Evolutionary conservation across 139 green algal genomes (phyloP).

Genomic region (Mychonastes homosphaera): DNA sequence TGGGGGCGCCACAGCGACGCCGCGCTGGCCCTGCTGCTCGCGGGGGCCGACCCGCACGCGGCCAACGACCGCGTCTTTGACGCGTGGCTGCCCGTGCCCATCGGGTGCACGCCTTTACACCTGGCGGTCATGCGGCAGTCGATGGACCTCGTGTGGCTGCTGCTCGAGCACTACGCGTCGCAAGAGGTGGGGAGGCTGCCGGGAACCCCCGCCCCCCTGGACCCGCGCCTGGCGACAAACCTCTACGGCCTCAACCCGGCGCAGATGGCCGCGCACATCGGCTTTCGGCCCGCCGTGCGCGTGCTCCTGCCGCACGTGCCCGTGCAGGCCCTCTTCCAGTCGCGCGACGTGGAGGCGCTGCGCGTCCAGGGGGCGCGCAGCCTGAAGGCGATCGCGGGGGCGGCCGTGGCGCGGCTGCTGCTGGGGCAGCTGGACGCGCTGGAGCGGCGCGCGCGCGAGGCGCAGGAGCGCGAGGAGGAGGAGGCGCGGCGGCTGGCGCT

Average conservation of each 20-base stretch:
- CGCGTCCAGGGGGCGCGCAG: background rate
- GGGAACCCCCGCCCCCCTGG: background rate
- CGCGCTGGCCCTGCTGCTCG: conserved; percentile 22
- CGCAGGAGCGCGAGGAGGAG: background rate
- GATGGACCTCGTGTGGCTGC: background rate
- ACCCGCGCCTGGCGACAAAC: conserved; percentile 11
- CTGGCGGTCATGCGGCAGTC: conserved; percentile 18
- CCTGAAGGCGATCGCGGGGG: conserved; percentile 10
- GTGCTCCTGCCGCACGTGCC: conserved; percentile 12
- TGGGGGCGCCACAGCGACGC: conserved; percentile 22
- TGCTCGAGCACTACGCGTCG: conserved; percentile 20
- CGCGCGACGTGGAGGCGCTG: conserved; percentile 7
- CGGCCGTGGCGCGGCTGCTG: conserved; percentile 1
- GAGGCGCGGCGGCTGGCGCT: background rate
- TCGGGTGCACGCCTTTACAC: conserved; percentile 34
- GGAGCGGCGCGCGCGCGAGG: background rate
- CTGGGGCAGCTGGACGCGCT: background rate
- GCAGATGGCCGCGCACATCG: conserved; percentile 12
- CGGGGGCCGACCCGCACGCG: conserved; percentile 21
- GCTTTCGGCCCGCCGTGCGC: background rate
- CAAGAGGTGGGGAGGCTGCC: background rate
- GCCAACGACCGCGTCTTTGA: conserved; percentile 28
- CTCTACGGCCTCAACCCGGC: conserved; percentile 15
- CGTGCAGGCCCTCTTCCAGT: background rate
- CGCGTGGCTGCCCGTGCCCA: conserved; percentile 11